Evolutionary conservation across 495 filamentous ascomycete genomes (phyloP).

Genomic region (Penicillium ochrochloron): DNA sequence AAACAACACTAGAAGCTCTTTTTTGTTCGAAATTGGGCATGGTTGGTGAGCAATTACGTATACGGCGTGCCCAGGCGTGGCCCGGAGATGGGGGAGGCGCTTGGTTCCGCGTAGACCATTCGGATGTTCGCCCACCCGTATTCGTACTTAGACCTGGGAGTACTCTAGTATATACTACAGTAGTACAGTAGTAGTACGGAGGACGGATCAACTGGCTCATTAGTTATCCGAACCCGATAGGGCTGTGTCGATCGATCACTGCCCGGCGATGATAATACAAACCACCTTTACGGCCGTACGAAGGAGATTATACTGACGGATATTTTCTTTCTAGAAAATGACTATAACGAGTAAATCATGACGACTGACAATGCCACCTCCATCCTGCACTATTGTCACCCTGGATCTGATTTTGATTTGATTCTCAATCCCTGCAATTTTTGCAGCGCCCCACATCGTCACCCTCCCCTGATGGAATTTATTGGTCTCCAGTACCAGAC

Average conservation of each 20-base stretch:
- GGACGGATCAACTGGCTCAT: neutral
- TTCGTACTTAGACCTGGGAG: neutral
- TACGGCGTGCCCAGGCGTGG: constrained; percentile 6
- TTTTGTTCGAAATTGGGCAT: neutral
- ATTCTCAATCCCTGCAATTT: neutral
- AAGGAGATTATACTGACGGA: neutral
- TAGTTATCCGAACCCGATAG: neutral
- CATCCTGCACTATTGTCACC: neutral
- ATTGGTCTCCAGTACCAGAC: constrained; percentile 1
- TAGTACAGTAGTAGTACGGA: neutral
- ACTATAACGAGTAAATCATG: neutral
- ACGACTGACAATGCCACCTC: neutral
- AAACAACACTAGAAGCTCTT: neutral
- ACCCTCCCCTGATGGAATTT: neutral
- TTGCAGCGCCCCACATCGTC: constrained; percentile 1
- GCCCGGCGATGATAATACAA: neutral
- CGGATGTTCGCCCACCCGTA: constrained; percentile 7
- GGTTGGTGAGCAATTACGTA: constrained; percentile 2
- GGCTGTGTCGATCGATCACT: neutral
- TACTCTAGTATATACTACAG: neutral
- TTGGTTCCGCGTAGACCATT: neutral
- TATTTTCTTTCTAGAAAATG: neutral
- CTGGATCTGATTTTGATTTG: neutral
- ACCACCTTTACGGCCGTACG: neutral
- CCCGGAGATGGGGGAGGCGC: neutral